A percentile compares a stretch with the other conserved stretches of the same genome.
These are phyloP conservation scores for Cladobotryum mycophilum DNA, from an alignment of 2,329 filamentous ascomycete genomes.

Conservation along the genomic window DNA sequence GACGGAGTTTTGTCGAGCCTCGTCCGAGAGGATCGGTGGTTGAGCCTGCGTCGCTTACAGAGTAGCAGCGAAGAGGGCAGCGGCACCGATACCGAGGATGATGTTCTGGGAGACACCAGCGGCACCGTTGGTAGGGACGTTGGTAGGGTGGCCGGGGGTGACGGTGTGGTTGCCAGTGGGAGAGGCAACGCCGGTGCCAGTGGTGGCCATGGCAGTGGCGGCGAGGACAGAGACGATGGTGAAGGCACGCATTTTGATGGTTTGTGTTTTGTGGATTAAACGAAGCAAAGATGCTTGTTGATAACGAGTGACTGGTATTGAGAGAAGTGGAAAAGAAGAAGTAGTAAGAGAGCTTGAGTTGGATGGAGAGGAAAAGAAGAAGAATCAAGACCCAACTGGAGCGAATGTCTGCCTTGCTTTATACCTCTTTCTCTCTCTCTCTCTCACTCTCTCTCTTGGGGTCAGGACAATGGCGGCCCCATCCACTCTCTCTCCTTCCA, in stretches of 20 bases:
- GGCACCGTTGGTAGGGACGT: conserved; percentile 6
- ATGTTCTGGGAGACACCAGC: conserved; percentile 11
- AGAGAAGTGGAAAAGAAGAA: neutral
- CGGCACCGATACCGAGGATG: conserved; percentile 10
- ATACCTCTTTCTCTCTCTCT: conserved; percentile 8
- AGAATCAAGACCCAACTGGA: neutral
- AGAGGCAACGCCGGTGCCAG: conserved; percentile 7
- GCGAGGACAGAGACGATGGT: conserved; percentile 15
- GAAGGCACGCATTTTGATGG: conserved; percentile 16
- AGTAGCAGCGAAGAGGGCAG: conserved; percentile 10
- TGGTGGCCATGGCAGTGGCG: conserved; percentile 9
- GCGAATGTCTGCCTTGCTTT: conserved; percentile 8
- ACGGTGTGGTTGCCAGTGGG: conserved; percentile 7
- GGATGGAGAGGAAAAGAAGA: neutral
- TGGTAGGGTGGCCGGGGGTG: conserved; percentile 6
- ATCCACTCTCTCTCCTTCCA: neutral
- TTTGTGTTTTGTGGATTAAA: neutral
- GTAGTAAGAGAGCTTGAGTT: neutral
- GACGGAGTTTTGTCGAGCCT: neutral
- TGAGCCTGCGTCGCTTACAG: conserved; percentile 7
- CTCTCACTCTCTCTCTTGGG: no score
- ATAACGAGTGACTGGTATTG: conserved; percentile 7
- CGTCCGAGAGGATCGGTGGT: no score
- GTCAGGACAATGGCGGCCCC: conserved; percentile 35
- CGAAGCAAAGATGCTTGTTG: neutral